Percentiles rank a stretch among this genome's conserved stretches.
Conservation (phyloP, 768 basidiomycete genomes). For the Hypholoma sublateritium region DNA sequence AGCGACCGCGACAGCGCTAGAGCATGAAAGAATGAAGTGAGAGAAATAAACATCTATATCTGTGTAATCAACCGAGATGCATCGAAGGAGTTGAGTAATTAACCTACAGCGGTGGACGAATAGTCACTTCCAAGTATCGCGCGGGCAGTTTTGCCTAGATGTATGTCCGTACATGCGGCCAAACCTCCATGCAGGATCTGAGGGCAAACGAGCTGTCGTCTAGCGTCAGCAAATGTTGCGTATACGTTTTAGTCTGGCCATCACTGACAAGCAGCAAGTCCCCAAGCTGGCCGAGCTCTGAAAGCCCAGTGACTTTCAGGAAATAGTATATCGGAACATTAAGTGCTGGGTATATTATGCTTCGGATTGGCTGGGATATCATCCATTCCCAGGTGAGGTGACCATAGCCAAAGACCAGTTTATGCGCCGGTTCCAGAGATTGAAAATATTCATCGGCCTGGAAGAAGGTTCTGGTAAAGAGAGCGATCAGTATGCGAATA, state of each 20-base stretch:
- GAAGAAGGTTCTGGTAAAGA: conserved; percentile 83
- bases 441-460: conserved; percentile 99
- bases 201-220: conserved; percentile 66
- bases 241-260: not conserved
- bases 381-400: conserved; percentile 97
- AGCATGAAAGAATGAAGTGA: conserved; percentile 86
- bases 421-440: conserved; percentile 89
- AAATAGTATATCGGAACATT: conserved; percentile 80
- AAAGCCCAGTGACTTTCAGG: conserved; percentile 55
- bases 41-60: conserved; percentile 69
- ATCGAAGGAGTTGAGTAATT: not conserved
- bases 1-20: conserved; percentile 84
- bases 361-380: conserved; percentile 66
- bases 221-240: conserved; percentile 2
- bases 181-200: conserved; percentile 72
- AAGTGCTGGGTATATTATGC: conserved; percentile 77
- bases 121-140: conserved; percentile 58
- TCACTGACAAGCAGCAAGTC: conserved; percentile 56
- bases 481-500: conserved; percentile 59
- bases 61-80: not conserved
- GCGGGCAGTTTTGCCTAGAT: conserved; percentile 60
- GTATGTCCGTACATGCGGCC: conserved; percentile 81
- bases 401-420: conserved; percentile 87
- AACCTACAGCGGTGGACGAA: conserved; percentile 62
- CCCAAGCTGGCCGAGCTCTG: conserved; percentile 35